Conservation (phyloP, 2,329 filamentous ascomycete species). For the Verticillium tricorpus region DNA sequence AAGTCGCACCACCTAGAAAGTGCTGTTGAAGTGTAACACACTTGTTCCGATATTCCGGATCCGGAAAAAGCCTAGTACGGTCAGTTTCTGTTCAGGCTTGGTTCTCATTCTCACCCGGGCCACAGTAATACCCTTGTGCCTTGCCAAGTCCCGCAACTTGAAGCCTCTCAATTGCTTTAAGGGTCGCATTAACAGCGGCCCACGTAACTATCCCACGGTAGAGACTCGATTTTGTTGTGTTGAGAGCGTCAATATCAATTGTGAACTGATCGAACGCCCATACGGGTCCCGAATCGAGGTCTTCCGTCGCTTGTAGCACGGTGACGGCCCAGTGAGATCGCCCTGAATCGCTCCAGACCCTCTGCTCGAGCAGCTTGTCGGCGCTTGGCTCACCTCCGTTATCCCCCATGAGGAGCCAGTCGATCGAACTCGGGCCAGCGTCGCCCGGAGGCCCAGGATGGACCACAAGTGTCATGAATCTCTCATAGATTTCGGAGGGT, state of each 20-base stretch:
- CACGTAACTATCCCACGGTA: constrained; percentile 32
- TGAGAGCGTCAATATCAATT: constrained; percentile 31
- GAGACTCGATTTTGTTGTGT: constrained; percentile 33
- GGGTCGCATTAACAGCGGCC: constrained; percentile 29
- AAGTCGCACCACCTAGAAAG: constrained; percentile 31
- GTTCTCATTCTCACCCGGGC: not conserved
- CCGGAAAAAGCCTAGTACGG: constrained; percentile 9
- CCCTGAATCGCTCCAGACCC: constrained; percentile 20
- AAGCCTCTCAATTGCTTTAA: constrained; percentile 23
- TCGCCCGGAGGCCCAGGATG: constrained; percentile 37
- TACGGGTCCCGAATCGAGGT: constrained; percentile 35
- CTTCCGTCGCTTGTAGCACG: constrained; percentile 30
- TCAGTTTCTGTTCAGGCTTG: constrained; percentile 8
- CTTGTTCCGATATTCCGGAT: constrained; percentile 9
- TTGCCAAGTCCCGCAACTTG: too few relatives aligned
- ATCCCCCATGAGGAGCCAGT: constrained; percentile 38
- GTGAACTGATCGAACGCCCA: constrained; percentile 38
- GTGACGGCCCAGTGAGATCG: constrained; percentile 35
- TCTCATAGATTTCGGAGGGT: constrained; percentile 29
- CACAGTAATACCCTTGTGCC: too few relatives aligned
- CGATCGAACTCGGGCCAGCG: constrained; percentile 33
- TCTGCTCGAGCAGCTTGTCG: constrained; percentile 19
- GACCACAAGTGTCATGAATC: constrained; percentile 31
- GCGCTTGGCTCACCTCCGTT: constrained; percentile 27
- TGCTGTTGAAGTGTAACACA: constrained; percentile 26